phyloP scores from a whole-genome alignment of 345 rosid genomes.

The Luvunga scandens region DNA sequence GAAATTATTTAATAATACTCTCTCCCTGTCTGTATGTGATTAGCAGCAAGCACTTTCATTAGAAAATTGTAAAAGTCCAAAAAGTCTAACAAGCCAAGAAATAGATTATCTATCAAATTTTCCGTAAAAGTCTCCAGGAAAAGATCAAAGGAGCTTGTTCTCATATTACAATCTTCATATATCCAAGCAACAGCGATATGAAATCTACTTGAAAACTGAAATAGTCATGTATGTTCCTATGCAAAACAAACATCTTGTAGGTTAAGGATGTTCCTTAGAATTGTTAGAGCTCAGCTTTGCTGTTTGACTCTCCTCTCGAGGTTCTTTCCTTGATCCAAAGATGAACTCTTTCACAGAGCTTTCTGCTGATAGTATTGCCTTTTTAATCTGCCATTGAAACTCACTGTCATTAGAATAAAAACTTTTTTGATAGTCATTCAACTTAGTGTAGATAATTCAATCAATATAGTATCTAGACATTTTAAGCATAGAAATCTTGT shows the following conservation, averaged over 20 bases:
- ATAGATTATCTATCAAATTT: not conserved
- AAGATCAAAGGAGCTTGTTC: not conserved
- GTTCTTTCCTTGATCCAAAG: conserved; percentile 49
- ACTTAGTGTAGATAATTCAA: not conserved
- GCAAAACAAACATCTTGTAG: not conserved
- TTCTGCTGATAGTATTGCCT: conserved; percentile 54
- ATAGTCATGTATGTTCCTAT: not conserved
- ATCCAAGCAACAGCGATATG: no score
- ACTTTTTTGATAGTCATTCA: not conserved
- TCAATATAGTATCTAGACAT: not conserved
- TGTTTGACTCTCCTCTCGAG: conserved; percentile 16
- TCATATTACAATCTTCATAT: not conserved
- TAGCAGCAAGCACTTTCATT: no score
- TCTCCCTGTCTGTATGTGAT: no score
- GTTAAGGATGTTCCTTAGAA: conserved; percentile 22
- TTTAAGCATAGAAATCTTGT: not conserved
- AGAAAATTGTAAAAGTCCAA: no score
- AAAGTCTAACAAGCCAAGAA: no score
- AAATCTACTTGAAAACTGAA: no score
- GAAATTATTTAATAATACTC: no score
- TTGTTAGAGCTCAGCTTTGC: conserved; percentile 21
- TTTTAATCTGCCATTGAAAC: conserved; percentile 56
- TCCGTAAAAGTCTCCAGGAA: not conserved
- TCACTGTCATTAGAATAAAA: not conserved
- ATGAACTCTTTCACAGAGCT: conserved; percentile 53